Evolutionary conservation across 192 early-diverging fungal genomes (phyloP), one percentile per base, ranked within the genome.

Genomic region (Coemansia sp.): DNA sequence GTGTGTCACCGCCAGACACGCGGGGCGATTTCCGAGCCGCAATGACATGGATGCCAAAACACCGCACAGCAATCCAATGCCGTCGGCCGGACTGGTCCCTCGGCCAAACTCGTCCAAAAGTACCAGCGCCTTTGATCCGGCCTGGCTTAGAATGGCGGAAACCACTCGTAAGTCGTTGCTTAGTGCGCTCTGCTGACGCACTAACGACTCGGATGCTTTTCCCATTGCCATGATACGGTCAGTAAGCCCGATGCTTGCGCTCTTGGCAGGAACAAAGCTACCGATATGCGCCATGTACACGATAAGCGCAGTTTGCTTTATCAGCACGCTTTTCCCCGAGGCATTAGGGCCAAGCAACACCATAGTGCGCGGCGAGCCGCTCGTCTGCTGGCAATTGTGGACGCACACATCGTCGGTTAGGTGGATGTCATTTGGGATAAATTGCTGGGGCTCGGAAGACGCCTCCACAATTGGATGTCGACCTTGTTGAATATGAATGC

Each of bases 281-380:
- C 93, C 93, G 26, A 94, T 82, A 56, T 94, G 93, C 10, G 92
- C 89, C 92, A 94, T 89, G 48, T 85, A 90, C 2, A 79, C 78
- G 53, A 92, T 90, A 19, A 96, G 53, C 4, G 86, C 92, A 36
- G 76, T 80, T 52, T 92, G 90, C 42, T 87, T 87, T 21, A 88
- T 45, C 52, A 87, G 80, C 5, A 87, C 82, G 57, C 85, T 87
- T 58, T 87, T 89, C 2, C 94, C 94, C 5, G 88, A 92, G 12
- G 70, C 85, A 53, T 97, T 97, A 0, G 94, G 84, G 0, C 90
- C 94, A 10, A 84, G 86, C 8, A 97, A 50, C 2, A 95, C 55
- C 42, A 90, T 75, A 3, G 87, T 72, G 25, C 68, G 70, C 8
- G 73, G 56, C 25, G 43, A 27, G 39, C 22, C 60, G 17, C 31